A percentile compares a stretch with the other conserved stretches of the same genome.
These are phyloP conservation scores for Sorghum bicolor DNA, from an alignment of 176 grass and related monocot genomes.

Conservation along the genomic window DNA sequence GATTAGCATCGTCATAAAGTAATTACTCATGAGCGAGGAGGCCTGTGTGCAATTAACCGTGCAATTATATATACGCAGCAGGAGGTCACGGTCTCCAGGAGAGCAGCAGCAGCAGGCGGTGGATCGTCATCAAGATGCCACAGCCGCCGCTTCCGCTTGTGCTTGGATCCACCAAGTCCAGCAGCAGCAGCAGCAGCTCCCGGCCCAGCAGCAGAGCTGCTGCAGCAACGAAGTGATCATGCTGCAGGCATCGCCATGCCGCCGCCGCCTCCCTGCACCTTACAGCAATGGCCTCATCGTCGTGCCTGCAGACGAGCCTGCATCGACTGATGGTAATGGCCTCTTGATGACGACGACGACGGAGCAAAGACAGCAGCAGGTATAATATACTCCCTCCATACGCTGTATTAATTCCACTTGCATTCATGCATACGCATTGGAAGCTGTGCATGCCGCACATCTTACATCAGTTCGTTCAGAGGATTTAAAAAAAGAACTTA, in stretches of 20 bases:
- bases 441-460: neutral
- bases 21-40: neutral
- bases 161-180: slow-evolving; percentile 11
- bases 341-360: neutral
- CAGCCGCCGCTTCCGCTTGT: neutral
- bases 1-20: neutral
- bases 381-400: neutral
- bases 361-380: neutral
- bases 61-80: neutral
- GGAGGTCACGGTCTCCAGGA: slow-evolving; percentile 30
- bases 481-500: neutral
- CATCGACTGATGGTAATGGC: neutral
- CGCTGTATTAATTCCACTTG: neutral
- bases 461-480: too few relatives aligned
- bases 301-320: neutral
- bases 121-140: slow-evolving; percentile 8
- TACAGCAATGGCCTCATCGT: neutral
- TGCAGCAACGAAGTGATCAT: neutral
- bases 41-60: too few relatives aligned
- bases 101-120: neutral
- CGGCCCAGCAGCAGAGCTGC: neutral
- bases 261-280: neutral
- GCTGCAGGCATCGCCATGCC: neutral
- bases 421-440: neutral
- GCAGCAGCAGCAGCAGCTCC: too few relatives aligned